phyloP scores from a whole-genome alignment of 2,329 filamentous ascomycete genomes.

The Penicillium paneum region DNA sequence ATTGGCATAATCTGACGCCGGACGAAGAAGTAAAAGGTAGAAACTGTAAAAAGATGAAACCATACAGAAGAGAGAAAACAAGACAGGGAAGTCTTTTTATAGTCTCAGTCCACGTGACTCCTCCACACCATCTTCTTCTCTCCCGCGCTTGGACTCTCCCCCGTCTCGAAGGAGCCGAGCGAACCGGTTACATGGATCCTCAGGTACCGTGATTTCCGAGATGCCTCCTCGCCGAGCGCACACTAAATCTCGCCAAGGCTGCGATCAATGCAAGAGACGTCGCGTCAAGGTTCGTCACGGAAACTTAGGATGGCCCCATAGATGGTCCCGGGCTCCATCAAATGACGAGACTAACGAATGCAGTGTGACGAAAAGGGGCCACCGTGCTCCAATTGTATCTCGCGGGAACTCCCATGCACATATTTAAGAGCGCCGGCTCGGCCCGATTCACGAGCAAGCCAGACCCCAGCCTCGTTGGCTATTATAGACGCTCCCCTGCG shows the following conservation, averaged over 20 bases:
- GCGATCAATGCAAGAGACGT: slow-evolving; percentile 41
- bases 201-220: slow-evolving; percentile 1
- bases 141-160: slow-evolving; percentile 5
- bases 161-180: background rate
- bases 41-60: background rate
- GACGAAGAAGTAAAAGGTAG: background rate
- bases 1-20: background rate
- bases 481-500: slow-evolving; percentile 12
- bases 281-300: slow-evolving; percentile 39
- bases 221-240: slow-evolving; percentile 42
- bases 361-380: slow-evolving; percentile 42
- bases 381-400: slow-evolving; percentile 40
- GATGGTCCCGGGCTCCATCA: background rate
- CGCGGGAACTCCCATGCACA: slow-evolving; percentile 34
- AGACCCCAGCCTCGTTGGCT: slow-evolving; percentile 1
- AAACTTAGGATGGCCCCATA: background rate
- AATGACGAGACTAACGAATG: slow-evolving; percentile 13
- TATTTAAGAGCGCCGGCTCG: slow-evolving; percentile 26
- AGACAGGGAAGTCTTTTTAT: background rate
- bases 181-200: slow-evolving; percentile 6
- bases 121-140: background rate
- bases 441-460: slow-evolving; percentile 3
- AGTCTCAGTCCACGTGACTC: slow-evolving; percentile 4
- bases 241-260: slow-evolving; percentile 44
- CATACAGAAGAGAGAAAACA: background rate